These are phyloP conservation scores for Syzygium malaccense DNA, from an alignment of 441 rosid species.

Conservation along the genomic window DNA sequence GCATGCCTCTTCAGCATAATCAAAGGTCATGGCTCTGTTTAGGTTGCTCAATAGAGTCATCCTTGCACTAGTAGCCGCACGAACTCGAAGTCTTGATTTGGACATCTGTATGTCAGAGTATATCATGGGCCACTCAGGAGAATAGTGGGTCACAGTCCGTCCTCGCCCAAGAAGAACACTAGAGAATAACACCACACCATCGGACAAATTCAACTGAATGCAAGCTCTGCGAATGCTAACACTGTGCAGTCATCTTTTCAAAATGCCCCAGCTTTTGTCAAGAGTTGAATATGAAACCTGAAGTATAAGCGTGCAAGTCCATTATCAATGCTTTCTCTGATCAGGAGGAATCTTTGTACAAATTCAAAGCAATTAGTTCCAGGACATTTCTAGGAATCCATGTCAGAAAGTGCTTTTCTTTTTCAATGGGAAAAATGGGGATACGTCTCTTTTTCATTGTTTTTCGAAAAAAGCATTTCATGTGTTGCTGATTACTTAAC, in stretches of 20 bases:
- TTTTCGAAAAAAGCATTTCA: neutral
- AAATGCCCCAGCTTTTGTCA: neutral
- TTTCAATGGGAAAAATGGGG: neutral
- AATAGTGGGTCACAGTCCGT: neutral
- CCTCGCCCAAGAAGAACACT: neutral
- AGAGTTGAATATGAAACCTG: neutral
- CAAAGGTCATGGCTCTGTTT: neutral
- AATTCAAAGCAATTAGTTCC: neutral
- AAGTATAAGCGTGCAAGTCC: neutral
- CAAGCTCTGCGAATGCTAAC: neutral
- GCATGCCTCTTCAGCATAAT: neutral
- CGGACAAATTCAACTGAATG: neutral
- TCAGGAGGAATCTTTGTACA: neutral
- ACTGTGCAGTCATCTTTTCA: neutral
- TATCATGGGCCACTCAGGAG: neutral
- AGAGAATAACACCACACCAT: neutral
- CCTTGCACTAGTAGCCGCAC: neutral
- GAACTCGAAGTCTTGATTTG: neutral
- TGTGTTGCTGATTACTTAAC: neutral
- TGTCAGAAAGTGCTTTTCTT: neutral
- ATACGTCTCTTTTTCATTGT: neutral
- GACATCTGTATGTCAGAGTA: neutral
- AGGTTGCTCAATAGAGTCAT: neutral
- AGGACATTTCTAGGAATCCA: neutral
- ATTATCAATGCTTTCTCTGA: neutral